A percentile compares a stretch with the other conserved stretches of the same genome.
phyloP scores from a whole-genome alignment of 192 early-diverging fungal genomes.

The Dimargaris verticillata region DNA sequence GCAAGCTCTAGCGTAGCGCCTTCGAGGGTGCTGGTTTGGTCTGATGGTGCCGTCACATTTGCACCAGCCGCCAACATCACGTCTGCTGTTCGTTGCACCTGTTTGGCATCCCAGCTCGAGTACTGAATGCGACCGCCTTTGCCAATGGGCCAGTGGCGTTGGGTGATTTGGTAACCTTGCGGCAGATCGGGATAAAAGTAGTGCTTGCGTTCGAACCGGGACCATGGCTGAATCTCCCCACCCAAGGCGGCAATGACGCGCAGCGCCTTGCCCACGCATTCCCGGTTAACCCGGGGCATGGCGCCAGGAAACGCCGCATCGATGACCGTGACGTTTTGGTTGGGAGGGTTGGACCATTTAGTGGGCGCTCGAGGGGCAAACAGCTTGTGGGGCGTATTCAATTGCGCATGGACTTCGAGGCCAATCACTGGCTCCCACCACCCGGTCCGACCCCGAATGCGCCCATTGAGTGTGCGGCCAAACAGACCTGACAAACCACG shows the following conservation, averaged over 20 bases:
- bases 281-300: constrained; percentile 56
- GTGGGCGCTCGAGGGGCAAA: constrained; percentile 41
- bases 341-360: constrained; percentile 40
- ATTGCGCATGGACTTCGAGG: constrained; percentile 79
- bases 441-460: background rate
- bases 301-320: constrained; percentile 82
- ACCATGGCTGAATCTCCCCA: constrained; percentile 39
- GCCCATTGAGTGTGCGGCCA: too few species aligned
- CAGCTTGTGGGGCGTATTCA: constrained; percentile 57
- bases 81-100: constrained; percentile 4
- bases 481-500: too few species aligned
- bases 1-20: background rate
- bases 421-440: constrained; percentile 62
- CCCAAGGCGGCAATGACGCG: constrained; percentile 54
- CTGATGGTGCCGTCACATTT: too few species aligned
- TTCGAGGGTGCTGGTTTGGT: background rate
- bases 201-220: constrained; percentile 85
- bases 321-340: constrained; percentile 50
- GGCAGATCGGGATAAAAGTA: constrained; percentile 92
- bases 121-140: constrained; percentile 46
- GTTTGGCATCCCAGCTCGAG: constrained; percentile 35
- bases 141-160: constrained; percentile 66
- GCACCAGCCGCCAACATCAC: too few species aligned
- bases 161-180: constrained; percentile 89
- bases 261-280: constrained; percentile 56